phyloP scores from a whole-genome alignment of 164 flowering plant species.

The Chimonanthus salicifolius region DNA sequence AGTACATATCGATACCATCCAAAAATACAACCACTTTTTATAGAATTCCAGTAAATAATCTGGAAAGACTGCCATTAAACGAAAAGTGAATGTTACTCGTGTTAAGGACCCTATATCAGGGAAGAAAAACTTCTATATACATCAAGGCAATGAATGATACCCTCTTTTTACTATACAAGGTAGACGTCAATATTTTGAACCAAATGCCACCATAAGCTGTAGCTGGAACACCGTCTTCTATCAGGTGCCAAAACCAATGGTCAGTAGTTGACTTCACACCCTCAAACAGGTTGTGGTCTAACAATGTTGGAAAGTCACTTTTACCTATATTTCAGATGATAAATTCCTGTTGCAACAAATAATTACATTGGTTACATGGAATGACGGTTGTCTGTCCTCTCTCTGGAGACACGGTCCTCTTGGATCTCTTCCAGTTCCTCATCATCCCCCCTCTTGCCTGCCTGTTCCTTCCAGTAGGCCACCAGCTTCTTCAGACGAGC shows the following conservation, averaged over 20 bases:
- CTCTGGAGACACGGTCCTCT: constrained; percentile 53
- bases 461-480: constrained; percentile 94
- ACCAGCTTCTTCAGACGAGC: constrained; percentile 80
- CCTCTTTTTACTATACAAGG: constrained; percentile 4
- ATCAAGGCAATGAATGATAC: background rate
- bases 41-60: no score
- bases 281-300: background rate
- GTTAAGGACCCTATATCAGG: background rate
- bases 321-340: background rate
- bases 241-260: background rate
- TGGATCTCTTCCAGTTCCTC: constrained; percentile 89
- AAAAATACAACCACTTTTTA: no score
- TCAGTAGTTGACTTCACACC: no score
- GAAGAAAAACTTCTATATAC: background rate
- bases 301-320: background rate
- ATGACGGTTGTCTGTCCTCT: constrained; percentile 43
- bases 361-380: constrained; percentile 30
- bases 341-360: background rate
- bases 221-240: background rate
- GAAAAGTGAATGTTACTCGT: no score
- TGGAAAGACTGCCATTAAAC: no score
- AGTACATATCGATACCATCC: no score
- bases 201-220: background rate
- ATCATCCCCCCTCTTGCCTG: constrained; percentile 72
- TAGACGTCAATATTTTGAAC: background rate